phyloP scores from a whole-genome alignment of 345 rosid genomes.

The Lenwebbia sp. region DNA sequence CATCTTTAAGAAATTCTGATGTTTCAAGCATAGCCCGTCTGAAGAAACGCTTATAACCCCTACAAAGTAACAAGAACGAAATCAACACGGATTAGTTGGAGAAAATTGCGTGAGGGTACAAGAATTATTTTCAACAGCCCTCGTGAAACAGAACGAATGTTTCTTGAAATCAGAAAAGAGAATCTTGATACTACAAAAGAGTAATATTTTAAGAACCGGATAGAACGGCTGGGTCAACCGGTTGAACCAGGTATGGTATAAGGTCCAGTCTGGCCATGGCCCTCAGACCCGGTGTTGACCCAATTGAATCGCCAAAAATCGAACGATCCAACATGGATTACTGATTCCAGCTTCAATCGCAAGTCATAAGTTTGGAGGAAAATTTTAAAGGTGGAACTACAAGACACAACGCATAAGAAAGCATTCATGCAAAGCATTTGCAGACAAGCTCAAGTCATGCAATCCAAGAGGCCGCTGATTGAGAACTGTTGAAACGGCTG shows the following conservation, averaged over 20 bases:
- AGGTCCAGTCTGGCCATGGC: not conserved
- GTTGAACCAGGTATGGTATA: not conserved
- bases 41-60: slow-evolving; percentile 96
- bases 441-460: not conserved
- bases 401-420: not conserved
- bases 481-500: too few relatives aligned
- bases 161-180: not conserved
- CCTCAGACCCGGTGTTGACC: not conserved
- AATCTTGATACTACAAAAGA: not conserved
- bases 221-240: not conserved
- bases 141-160: not conserved
- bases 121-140: not conserved
- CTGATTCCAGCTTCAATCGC: not conserved
- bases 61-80: slow-evolving; percentile 7
- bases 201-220: not conserved
- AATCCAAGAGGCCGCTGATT: not conserved
- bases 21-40: slow-evolving; percentile 67
- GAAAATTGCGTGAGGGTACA: not conserved
- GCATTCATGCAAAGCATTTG: not conserved
- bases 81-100: not conserved
- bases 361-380: not conserved
- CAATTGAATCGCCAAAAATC: not conserved
- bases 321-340: not conserved
- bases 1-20: slow-evolving; percentile 82
- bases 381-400: not conserved